Evolutionary conservation across 768 basidiomycete species (phyloP).

Genomic region (Leccinum uliginosum): DNA sequence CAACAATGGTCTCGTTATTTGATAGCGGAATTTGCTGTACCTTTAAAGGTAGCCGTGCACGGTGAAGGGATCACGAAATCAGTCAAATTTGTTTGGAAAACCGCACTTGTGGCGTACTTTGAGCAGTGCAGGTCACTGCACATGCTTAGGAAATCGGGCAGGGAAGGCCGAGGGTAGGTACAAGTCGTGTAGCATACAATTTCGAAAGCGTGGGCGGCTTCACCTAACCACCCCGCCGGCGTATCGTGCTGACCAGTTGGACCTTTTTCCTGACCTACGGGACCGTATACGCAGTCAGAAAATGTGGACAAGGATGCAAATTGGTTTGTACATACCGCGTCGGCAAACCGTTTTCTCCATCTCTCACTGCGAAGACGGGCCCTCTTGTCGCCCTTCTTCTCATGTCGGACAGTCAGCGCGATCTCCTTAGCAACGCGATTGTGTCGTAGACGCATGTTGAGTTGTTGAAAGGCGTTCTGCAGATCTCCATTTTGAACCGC

Average conservation of each 20-base stretch:
- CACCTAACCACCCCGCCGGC: slow-evolving; percentile 61
- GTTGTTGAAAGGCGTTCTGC: slow-evolving; percentile 41
- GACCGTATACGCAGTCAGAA: slow-evolving; percentile 11
- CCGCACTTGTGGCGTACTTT: slow-evolving; percentile 10
- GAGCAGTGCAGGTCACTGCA: slow-evolving; percentile 8
- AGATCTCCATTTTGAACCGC: slow-evolving; percentile 41
- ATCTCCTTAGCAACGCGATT: slow-evolving; percentile 56
- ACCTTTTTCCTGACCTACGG: slow-evolving; percentile 81
- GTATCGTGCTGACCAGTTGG: slow-evolving; percentile 73
- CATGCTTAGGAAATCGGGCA: slow-evolving; percentile 2
- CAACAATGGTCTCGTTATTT: not conserved
- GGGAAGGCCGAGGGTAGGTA: slow-evolving; percentile 1
- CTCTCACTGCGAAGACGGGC: slow-evolving; percentile 69
- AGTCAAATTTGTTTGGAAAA: slow-evolving; percentile 7
- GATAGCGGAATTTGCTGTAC: slow-evolving; percentile 1
- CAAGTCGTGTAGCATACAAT: slow-evolving; percentile 8
- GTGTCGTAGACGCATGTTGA: slow-evolving; percentile 46
- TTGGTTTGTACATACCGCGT: slow-evolving; percentile 51
- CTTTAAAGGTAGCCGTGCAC: slow-evolving; percentile 15
- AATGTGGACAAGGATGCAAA: slow-evolving; percentile 7
- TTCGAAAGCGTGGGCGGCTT: not conserved
- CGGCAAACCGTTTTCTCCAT: slow-evolving; percentile 76
- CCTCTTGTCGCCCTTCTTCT: slow-evolving; percentile 79
- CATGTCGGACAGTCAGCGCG: slow-evolving; percentile 56
- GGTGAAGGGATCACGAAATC: slow-evolving; percentile 2